Evolutionary conservation across 345 rosid genomes (phyloP), one percentile per base, ranked within the genome.

Genomic region (Nasturtium officinale): DNA sequence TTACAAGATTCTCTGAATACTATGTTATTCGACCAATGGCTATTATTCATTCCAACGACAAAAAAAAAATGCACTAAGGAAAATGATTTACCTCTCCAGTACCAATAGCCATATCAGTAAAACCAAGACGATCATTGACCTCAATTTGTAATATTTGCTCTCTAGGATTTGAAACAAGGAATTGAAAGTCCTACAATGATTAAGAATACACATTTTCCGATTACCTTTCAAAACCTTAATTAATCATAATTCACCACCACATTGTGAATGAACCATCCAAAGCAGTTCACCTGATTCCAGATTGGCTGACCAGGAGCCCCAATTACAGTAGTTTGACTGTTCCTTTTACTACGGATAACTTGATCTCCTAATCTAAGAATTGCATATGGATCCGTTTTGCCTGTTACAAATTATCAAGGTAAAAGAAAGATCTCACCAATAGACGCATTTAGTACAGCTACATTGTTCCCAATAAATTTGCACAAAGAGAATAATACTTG

Each of bases 271-370:
- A 32, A 48, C 57, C 13, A 17, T 4, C 16, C 62, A 29, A 63
- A 65, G 59, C 64, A 60, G 67, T 54, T 77, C 71, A 92, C 96
- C 90, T 92, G 98, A 83, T 92, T 92, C 98, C 96, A 89, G 64
- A 92, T 88, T 42, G 98, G 98, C 74, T 83, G 74, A 15, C 96
- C 98, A 61, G 98, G 98, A 73, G 88, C 83, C 63, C 98, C 98
- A 73, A 72, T 80, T 51, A 92, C 89, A 16, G 98, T 89, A 55
- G 98, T 92, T 77, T 88, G 96, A 74, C 96, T 92, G 84, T 92
- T 89, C 84, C 80, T 92, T 86, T 92, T 92, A 74, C 98, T 92
- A 20, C 89, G 83, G 55, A 89, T 87, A 55, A 76, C 79, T 83
- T 89, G 96, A 79, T 88, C 88, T 43, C 94, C 96, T 74, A 88